Evolutionary conservation across 495 filamentous ascomycete species (phyloP).

Genomic region (Lasiosphaeriaceae sp.): DNA sequence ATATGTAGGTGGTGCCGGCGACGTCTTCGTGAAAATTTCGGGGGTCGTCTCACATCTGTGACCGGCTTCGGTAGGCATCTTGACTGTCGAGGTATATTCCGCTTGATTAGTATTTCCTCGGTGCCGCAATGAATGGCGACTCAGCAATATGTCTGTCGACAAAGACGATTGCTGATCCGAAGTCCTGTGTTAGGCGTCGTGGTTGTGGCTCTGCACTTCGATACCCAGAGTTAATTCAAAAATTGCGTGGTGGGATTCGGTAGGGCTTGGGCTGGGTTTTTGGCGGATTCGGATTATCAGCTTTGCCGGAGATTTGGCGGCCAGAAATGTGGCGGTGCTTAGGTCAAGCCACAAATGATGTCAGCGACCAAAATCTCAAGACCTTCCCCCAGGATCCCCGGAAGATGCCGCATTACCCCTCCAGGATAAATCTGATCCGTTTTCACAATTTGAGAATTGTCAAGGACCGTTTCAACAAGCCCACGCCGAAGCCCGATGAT

Average conservation of each 20-base stretch:
- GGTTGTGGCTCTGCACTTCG: slow-evolving; percentile 30
- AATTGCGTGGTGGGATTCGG: slow-evolving; percentile 14
- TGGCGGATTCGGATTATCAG: slow-evolving; percentile 9
- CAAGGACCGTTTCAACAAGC: background rate
- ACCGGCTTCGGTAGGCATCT: slow-evolving; percentile 79
- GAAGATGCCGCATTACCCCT: no score
- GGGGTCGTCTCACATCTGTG: slow-evolving; percentile 68
- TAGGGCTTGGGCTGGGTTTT: slow-evolving; percentile 11
- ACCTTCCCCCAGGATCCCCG: no score
- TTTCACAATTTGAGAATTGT: no score
- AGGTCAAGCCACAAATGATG: background rate
- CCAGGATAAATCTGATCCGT: no score
- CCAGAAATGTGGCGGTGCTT: no score
- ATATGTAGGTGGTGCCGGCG: slow-evolving; percentile 7
- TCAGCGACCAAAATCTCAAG: background rate
- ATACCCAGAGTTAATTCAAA: slow-evolving; percentile 16
- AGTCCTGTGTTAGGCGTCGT: slow-evolving; percentile 35
- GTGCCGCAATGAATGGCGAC: slow-evolving; percentile 26
- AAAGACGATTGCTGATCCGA: slow-evolving; percentile 32
- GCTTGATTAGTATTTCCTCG: slow-evolving; percentile 31
- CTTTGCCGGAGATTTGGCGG: background rate
- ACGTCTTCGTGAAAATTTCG: slow-evolving; percentile 1
- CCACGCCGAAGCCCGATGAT: background rate
- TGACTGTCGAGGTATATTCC: slow-evolving; percentile 44
- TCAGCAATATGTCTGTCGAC: slow-evolving; percentile 31